Evolutionary conservation across 108 stramenopile species (phyloP), one percentile per base, ranked within the genome.

Genomic region (Nitzschia sp.): DNA sequence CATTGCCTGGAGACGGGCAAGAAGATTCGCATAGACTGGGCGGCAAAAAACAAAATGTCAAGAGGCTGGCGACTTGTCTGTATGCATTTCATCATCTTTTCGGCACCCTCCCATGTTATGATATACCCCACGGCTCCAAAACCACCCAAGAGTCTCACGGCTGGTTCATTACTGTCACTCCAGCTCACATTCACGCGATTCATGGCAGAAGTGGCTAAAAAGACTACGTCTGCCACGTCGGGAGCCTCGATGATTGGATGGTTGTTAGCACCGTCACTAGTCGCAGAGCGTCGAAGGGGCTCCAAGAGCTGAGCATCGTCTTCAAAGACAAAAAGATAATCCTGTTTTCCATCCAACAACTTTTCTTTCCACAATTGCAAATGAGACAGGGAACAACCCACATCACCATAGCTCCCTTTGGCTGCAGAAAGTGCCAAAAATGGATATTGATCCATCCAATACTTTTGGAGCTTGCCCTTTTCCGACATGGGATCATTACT

Each of bases 301-400:
- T 29, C 4, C 31, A 32, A 32, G 3, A 58, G 9, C 5, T n/a
- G 23, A 29, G n/a, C 31, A n/a, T 58, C 57, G 27, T 58, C 57
- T 58, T 58, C 57, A 58, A 58, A 58, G 5, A 58, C 31, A 33
- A 58, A 58, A 5, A 58, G 15, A 23, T 58, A 58, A 25, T 58
- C 57, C n/a, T 58, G 57, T 2, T 6, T 6, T 6, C 4, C 27
- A 29, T 58, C 57, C 15, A 58, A 28, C 27, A 58, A 58, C 27
- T 32, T 58, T 58, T 58, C 31, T 33, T 58, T 5, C 57, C 57
- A 58, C 28, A 58, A n/a, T 4, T 29, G 4, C 57, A 58, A 29
- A 29, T 58, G 57, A 17, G 57, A 24, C 5, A 58, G 27, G 57
- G 57, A 58, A 29, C 57, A 58, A 3, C 30, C 57, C 6, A 28